Conservation (phyloP, 495 filamentous ascomycete species). For the Aspergillus panamensis region DNA sequence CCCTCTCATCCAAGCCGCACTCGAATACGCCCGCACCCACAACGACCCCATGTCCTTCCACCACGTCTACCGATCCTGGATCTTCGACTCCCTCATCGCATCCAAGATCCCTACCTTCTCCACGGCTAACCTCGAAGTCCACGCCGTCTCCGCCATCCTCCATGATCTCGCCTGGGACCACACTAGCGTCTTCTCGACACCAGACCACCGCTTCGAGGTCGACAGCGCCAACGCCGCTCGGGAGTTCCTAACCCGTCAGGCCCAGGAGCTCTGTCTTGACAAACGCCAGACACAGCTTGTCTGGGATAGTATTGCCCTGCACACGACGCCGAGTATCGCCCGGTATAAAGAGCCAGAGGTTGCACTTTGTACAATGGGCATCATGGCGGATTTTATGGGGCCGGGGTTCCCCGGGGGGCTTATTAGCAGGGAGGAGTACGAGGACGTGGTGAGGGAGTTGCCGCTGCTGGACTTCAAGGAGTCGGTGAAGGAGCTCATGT, state of each 20-base stretch:
- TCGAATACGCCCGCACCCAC: too few species aligned
- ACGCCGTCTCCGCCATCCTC: slow-evolving; percentile 3
- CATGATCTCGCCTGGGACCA: slow-evolving; percentile 5
- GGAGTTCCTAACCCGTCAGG: background rate
- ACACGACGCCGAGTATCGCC: background rate
- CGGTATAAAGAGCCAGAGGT: background rate
- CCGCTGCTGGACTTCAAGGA: slow-evolving; percentile 2
- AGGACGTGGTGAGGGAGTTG: background rate
- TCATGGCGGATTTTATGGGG: slow-evolving; percentile 6
- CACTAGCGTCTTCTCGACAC: background rate
- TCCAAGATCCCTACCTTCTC: too few species aligned
- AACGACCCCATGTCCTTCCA: too few species aligned
- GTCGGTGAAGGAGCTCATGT: background rate
- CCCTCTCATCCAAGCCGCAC: too few species aligned
- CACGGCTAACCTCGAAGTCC: background rate
- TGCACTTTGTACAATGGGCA: background rate
- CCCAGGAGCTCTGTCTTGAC: background rate
- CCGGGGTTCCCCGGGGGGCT: background rate
- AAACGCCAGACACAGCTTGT: background rate
- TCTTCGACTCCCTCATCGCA: too few species aligned
- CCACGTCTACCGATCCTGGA: too few species aligned
- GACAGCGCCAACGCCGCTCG: slow-evolving; percentile 4
- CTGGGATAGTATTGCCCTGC: slow-evolving; percentile 9
- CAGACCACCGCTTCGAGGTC: slow-evolving; percentile 9
- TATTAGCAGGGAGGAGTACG: slow-evolving; percentile 2